A percentile compares a stretch with the other conserved stretches of the same genome.
phyloP scores from a whole-genome alignment of 2,329 filamentous ascomycete species.

The Hymenoscyphus fructigenus region DNA sequence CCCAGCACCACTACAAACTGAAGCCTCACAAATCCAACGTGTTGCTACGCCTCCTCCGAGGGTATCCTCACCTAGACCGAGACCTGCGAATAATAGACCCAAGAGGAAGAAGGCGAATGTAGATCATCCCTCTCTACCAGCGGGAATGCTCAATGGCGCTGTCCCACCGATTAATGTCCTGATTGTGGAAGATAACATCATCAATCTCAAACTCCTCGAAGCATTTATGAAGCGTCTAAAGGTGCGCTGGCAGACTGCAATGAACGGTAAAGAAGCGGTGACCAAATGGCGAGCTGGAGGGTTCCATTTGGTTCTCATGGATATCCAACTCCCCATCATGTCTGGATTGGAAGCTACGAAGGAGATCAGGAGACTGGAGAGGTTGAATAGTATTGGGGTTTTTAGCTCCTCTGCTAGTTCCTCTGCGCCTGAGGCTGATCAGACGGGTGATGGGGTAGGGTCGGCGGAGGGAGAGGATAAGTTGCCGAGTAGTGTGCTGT shows the following conservation, averaged over 20 bases:
- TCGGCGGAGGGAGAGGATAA: slow-evolving; percentile 59
- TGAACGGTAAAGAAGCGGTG: slow-evolving; percentile 91
- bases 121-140: slow-evolving; percentile 49
- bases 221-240: slow-evolving; percentile 95
- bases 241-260: slow-evolving; percentile 94
- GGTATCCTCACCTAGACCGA: slow-evolving; percentile 48
- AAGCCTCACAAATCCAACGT: slow-evolving; percentile 43
- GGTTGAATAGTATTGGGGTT: slow-evolving; percentile 88
- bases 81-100: slow-evolving; percentile 38
- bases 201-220: slow-evolving; percentile 90
- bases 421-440: slow-evolving; percentile 46
- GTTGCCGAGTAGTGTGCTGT: slow-evolving; percentile 66
- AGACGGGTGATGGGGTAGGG: slow-evolving; percentile 42
- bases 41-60: slow-evolving; percentile 46
- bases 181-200: slow-evolving; percentile 98
- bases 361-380: slow-evolving; percentile 86
- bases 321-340: slow-evolving; percentile 97
- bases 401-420: slow-evolving; percentile 70
- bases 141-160: slow-evolving; percentile 71
- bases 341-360: slow-evolving; percentile 91
- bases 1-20: slow-evolving; percentile 53
- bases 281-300: slow-evolving; percentile 90
- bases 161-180: slow-evolving; percentile 96
- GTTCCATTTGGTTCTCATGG: slow-evolving; percentile 96
- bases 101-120: slow-evolving; percentile 54